Base-by-base conservation (phyloP, 306 rosid genomes). In the Boehmeria nivea region DNA sequence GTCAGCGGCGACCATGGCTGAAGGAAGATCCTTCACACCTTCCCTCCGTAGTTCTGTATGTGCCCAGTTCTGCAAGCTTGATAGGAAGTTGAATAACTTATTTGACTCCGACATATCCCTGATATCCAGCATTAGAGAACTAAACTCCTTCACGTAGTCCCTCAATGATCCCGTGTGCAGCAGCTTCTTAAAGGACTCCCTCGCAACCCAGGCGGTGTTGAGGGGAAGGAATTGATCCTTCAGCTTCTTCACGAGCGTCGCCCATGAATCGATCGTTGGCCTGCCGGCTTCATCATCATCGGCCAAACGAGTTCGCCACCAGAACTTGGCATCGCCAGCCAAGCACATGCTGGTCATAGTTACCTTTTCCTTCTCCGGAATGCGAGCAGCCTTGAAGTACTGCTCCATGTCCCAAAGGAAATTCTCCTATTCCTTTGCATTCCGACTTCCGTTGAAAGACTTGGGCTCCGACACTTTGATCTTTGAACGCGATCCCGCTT, bases 401-500 rank as follows among this genome's bases (percentile, higher is more conserved):
- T 61, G 46, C 20, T 61, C 38, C 11, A 61, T 61, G 37, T 49
- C 39, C 58, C 49, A 49, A 2, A 61, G 13, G 24, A 49, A 61
- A 11, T 61, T 49, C 38, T 34, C 58, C 16, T 31, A 37, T 21
- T 61, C 57, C 38, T 34, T 61, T 0, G 38, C 58, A 61, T 36
- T 49, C 36, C 24, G 43, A 5, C 3, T 19, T 2, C 67, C 37
- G 5, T 14, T 8, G n/a, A 49, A 61, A 3, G 34, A 8, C 2
- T 48, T 61, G 0, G 58, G 67, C 3, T 34, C 47, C 0, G 6
- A 11, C 17, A 61, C 18, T 10, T 20, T 60, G 15, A 40, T 13
- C n/a, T 40, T 40, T 3, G 44, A 15, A 3, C n/a, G 3, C 15
- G 15, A 6, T 40, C 44, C 34, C 34, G n/a, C n/a, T n/a, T n/a